phyloP scores from a whole-genome alignment of 169 alveolate species.

The Cystoisospora suis region DNA sequence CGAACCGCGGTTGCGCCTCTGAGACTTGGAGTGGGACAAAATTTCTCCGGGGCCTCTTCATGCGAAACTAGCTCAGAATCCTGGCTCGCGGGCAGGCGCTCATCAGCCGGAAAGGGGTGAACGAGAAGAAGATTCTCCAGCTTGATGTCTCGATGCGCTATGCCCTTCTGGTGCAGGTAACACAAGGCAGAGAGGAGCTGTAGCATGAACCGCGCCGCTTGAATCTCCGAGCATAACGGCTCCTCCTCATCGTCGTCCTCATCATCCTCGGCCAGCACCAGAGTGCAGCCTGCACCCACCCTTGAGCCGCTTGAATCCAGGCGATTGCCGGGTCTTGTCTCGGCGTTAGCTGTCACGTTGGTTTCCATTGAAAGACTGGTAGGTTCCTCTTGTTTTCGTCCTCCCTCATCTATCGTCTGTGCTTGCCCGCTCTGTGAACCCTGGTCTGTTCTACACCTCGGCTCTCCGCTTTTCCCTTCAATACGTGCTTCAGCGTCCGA shows the following conservation, averaged over 20 bases:
- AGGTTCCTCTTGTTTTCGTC: too few species aligned
- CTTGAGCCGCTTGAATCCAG: not conserved
- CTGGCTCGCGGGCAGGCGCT: not conserved
- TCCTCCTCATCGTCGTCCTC: not conserved
- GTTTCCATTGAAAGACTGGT: too few species aligned
- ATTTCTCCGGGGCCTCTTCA: too few species aligned
- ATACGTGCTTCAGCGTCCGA: not conserved
- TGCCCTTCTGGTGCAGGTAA: conserved; percentile 73
- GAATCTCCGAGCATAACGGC: conserved; percentile 42
- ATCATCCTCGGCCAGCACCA: not conserved
- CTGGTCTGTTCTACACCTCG: too few species aligned
- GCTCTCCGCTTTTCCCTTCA: not conserved
- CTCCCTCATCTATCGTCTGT: not conserved
- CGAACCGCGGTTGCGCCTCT: not conserved
- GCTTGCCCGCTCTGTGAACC: not conserved
- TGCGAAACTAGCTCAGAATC: not conserved
- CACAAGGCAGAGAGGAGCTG: conserved; percentile 75
- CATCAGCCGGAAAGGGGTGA: conserved; percentile 59
- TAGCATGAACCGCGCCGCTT: conserved; percentile 68
- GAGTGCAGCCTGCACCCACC: not conserved
- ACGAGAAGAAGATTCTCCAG: conserved; percentile 73
- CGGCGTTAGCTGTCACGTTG: too few species aligned
- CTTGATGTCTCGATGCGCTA: conserved; percentile 76
- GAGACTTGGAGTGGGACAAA: not conserved
- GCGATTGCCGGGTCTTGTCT: not conserved